Percentiles rank a stretch among this genome's conserved stretches.
Evolutionary conservation across 1,284 basidiomycete species (phyloP).

Genomic region (Tremellales sp.): DNA sequence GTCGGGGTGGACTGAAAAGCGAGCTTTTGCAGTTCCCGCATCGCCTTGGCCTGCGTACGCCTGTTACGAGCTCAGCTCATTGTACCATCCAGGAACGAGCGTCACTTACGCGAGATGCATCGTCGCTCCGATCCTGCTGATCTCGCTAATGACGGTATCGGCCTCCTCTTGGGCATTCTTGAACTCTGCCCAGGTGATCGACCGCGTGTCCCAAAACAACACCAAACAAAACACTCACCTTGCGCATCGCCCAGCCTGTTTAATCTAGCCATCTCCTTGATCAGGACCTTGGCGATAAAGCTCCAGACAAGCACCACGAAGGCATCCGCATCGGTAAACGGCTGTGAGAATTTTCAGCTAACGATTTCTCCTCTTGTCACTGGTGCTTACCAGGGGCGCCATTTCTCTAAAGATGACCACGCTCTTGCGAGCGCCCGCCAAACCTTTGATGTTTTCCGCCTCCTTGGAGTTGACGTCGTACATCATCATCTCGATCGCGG

Average conservation of each 20-base stretch:
- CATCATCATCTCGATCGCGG: slow-evolving; percentile 34
- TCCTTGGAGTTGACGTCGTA: slow-evolving; percentile 43
- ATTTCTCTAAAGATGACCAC: slow-evolving; percentile 32
- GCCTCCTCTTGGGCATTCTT: slow-evolving; percentile 22
- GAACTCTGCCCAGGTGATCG: slow-evolving; percentile 5
- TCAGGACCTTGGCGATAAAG: slow-evolving; percentile 36
- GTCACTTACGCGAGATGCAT: slow-evolving; percentile 36
- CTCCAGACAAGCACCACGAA: slow-evolving; percentile 41
- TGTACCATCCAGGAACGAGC: neutral
- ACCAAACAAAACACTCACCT: slow-evolving; percentile 10
- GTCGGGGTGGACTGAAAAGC: too few relatives aligned
- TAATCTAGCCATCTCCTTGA: slow-evolving; percentile 40
- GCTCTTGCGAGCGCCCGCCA: slow-evolving; percentile 30
- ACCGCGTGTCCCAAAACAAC: neutral
- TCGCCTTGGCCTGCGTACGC: slow-evolving; percentile 31
- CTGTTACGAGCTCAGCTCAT: slow-evolving; percentile 7
- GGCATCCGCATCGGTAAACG: slow-evolving; percentile 37
- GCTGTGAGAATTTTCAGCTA: slow-evolving; percentile 20
- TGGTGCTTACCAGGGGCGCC: slow-evolving; percentile 28
- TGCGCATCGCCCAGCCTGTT: slow-evolving; percentile 21
- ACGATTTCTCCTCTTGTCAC: too few relatives aligned
- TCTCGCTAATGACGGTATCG: slow-evolving; percentile 24
- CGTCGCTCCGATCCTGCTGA: slow-evolving; percentile 24
- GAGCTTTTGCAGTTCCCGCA: slow-evolving; percentile 32
- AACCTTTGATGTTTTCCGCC: slow-evolving; percentile 34